Base-by-base conservation (phyloP, 139 green algal species). In the Chlorella vulgaris region DNA sequence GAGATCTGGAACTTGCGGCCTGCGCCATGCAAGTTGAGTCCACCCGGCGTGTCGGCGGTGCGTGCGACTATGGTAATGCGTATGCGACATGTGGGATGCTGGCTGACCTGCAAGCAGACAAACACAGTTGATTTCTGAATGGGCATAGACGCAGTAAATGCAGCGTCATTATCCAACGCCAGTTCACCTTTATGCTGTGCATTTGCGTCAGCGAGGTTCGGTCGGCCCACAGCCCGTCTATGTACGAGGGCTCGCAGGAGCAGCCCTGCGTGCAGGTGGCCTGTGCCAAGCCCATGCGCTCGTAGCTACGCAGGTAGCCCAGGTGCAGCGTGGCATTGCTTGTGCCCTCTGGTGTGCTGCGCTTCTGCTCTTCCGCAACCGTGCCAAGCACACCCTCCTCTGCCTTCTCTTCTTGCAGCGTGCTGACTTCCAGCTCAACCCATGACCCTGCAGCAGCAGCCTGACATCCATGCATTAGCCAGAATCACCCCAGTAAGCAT, bases 261-360 rank as follows among this genome's bases (percentile, higher is more conserved):
- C 73, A 79, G 35, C 53, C 73, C 3, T 13, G n/a, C 22, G 28
- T 10, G 73, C 73, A 79, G 33, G 39, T 26, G 51, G 68, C 73
- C 35, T 22, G 7, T 0, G 73, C 73, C 24, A 51, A 3, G 6
- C 73, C 73, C 73, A 69, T 79, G 35, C 26, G 35, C 3, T 51
- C 8, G 13, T 67, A 68, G 35, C 35, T 69, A 51, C 73, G 51
- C 5, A 79, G 26, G 53, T 79, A 79, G 1, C 51, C 53, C 0
- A 79, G 53, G 13, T 50, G 50, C 1, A 79, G 29, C 24, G 24
- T 51, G 1, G 31, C 53, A 22, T 35, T 31, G 1, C 19, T 29
- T 21, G 29, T 7, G 1, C 6, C 71, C 18, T 66, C 50, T 28
- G 28, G n/a, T n/a, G n/a, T n/a, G n/a, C n/a, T n/a, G n/a, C n/a